Evolutionary conservation across 2,329 filamentous ascomycete genomes (phyloP).

Genomic region (Botrytis sinoallii): DNA sequence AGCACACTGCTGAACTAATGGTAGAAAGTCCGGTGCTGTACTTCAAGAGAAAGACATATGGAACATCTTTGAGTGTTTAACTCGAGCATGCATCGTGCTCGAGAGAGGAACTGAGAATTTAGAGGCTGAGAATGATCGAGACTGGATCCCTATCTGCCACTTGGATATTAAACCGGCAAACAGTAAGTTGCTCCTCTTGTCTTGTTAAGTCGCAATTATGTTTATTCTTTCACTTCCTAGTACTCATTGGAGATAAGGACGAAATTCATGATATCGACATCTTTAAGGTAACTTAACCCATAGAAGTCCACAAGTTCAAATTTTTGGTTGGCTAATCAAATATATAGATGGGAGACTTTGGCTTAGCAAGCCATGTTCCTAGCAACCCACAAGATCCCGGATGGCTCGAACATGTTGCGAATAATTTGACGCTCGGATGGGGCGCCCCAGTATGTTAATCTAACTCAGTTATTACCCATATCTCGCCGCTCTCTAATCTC

Average conservation of each 20-base stretch:
- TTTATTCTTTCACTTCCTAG: background rate
- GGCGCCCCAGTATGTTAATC: background rate
- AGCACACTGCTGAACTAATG: background rate
- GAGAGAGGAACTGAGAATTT: background rate
- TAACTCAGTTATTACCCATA: background rate
- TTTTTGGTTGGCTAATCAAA: background rate
- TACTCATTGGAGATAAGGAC: background rate
- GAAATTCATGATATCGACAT: background rate
- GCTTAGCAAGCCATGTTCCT: background rate
- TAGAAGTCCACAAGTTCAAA: background rate
- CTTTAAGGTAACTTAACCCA: background rate
- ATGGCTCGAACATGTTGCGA: background rate
- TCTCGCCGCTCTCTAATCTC: background rate
- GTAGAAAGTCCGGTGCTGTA: background rate
- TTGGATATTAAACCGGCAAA: slow-evolving; percentile 5
- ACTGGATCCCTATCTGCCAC: slow-evolving; percentile 2
- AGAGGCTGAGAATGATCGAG: background rate
- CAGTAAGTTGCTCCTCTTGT: background rate
- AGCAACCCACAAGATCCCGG: background rate
- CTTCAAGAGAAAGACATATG: background rate
- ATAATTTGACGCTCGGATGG: background rate
- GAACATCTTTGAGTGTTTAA: slow-evolving; percentile 3
- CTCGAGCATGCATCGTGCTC: background rate
- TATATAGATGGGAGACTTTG: background rate
- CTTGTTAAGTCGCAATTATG: background rate